These are phyloP conservation scores for Pistacia integerrima DNA, from an alignment of 345 rosid species.

Conservation along the genomic window DNA sequence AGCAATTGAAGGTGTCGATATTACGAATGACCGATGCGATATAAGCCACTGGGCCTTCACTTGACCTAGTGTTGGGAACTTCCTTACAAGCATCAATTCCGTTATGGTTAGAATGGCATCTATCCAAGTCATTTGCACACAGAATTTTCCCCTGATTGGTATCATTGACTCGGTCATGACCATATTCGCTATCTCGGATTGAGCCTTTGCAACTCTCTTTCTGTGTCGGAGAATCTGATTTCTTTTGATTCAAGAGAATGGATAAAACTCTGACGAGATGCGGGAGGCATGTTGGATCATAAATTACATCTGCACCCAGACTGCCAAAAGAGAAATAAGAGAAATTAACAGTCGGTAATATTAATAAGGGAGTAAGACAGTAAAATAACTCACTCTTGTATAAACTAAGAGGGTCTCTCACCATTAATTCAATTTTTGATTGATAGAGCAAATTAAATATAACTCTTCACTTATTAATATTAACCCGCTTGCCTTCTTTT, in stretches of 20 bases:
- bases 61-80: conserved; percentile 10
- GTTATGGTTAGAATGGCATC: too few relatives aligned
- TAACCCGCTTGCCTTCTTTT: neutral
- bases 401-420: neutral
- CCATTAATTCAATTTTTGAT: neutral
- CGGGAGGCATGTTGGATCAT: conserved; percentile 73
- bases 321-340: conserved; percentile 32
- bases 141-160: conserved; percentile 12
- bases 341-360: neutral
- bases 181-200: neutral
- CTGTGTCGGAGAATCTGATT: conserved; percentile 15
- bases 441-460: neutral
- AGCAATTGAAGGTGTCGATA: conserved; percentile 54
- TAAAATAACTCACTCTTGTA: neutral
- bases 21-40: conserved; percentile 80
- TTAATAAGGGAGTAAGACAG: neutral
- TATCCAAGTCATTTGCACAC: too few relatives aligned
- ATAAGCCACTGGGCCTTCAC: conserved; percentile 49
- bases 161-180: conserved; percentile 10
- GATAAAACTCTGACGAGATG: conserved; percentile 61
- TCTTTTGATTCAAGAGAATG: conserved; percentile 45
- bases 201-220: conserved; percentile 14
- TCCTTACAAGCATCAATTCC: neutral
- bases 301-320: conserved; percentile 83
- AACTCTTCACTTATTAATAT: neutral